Evolutionary conservation across 2,329 filamentous ascomycete species (phyloP).

Genomic region (Ascochyta clinopodiicola): DNA sequence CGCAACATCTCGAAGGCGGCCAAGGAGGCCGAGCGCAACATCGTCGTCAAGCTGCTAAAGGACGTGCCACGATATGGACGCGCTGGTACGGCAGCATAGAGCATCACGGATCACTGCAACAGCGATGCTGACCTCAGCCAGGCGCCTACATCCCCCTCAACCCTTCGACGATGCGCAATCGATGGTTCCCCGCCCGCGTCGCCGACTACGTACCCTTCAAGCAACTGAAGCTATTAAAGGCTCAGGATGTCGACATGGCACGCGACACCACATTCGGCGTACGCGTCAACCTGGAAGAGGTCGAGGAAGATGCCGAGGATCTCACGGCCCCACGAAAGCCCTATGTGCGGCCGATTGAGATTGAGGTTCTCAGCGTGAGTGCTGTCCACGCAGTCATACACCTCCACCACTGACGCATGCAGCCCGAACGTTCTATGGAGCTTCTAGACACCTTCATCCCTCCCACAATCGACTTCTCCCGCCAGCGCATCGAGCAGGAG

Average conservation of each 20-base stretch:
- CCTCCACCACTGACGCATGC: constrained; percentile 24
- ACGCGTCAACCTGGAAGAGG: constrained; percentile 37
- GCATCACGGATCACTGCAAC: not conserved
- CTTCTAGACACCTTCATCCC: constrained; percentile 58
- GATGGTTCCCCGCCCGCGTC: constrained; percentile 58
- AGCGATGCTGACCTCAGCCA: constrained; percentile 40
- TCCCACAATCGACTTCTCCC: constrained; percentile 55
- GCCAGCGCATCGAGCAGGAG: constrained; percentile 52
- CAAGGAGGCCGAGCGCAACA: constrained; percentile 49
- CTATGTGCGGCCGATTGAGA: constrained; percentile 48
- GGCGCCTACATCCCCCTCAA: constrained; percentile 61
- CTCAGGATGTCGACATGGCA: constrained; percentile 53
- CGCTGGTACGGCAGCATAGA: constrained; percentile 34
- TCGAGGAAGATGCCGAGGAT: constrained; percentile 31
- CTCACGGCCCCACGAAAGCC: constrained; percentile 24
- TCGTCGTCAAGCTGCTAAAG: constrained; percentile 60
- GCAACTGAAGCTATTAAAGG: constrained; percentile 54
- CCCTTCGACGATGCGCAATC: constrained; percentile 62
- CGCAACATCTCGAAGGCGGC: constrained; percentile 55
- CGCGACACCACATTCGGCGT: constrained; percentile 56
- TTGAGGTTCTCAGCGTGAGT: constrained; percentile 50
- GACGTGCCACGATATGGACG: constrained; percentile 60
- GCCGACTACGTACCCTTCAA: constrained; percentile 60
- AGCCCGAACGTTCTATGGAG: constrained; percentile 54
- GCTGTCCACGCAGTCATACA: not conserved